These are phyloP conservation scores for Xerocomus nothofagi DNA, from an alignment of 1,284 basidiomycete genomes.

Conservation along the genomic window DNA sequence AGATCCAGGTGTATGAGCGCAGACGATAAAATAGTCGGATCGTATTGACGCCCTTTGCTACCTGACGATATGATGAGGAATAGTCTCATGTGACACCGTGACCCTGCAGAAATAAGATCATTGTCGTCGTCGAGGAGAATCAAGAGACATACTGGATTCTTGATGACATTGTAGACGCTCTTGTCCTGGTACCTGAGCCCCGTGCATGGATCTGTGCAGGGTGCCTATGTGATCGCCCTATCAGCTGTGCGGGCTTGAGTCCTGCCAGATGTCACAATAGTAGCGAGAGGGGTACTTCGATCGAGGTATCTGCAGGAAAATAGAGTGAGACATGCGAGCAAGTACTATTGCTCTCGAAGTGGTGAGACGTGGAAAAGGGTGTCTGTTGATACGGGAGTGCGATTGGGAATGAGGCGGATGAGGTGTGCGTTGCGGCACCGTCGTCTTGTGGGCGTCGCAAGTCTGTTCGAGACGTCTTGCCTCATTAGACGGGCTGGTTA, in stretches of 20 bases:
- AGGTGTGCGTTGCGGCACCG: too few relatives aligned
- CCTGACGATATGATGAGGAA: constrained; percentile 50
- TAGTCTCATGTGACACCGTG: constrained; percentile 49
- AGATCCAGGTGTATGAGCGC: too few relatives aligned
- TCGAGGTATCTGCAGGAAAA: constrained; percentile 66
- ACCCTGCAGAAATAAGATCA: constrained; percentile 35
- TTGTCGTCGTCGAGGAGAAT: background rate
- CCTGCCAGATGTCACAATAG: constrained; percentile 89
- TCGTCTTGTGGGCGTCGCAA: too few relatives aligned
- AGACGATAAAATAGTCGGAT: too few relatives aligned
- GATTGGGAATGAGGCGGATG: too few relatives aligned
- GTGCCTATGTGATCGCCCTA: constrained; percentile 53
- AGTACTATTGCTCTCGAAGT: too few relatives aligned
- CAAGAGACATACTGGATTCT: constrained; percentile 63
- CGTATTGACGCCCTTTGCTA: constrained; percentile 22
- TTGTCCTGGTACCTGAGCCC: constrained; percentile 84
- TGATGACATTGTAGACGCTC: constrained; percentile 82
- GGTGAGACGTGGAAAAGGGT: too few relatives aligned
- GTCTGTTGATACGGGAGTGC: too few relatives aligned
- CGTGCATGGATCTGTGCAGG: constrained; percentile 83
- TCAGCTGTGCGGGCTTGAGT: constrained; percentile 45
- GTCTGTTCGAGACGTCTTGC: too few relatives aligned
- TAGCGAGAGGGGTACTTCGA: constrained; percentile 86
- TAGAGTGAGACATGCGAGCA: too few relatives aligned
- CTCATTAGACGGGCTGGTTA: too few relatives aligned